Conservation (phyloP, 495 filamentous ascomycete species). For the Tuber calosporum region DNA sequence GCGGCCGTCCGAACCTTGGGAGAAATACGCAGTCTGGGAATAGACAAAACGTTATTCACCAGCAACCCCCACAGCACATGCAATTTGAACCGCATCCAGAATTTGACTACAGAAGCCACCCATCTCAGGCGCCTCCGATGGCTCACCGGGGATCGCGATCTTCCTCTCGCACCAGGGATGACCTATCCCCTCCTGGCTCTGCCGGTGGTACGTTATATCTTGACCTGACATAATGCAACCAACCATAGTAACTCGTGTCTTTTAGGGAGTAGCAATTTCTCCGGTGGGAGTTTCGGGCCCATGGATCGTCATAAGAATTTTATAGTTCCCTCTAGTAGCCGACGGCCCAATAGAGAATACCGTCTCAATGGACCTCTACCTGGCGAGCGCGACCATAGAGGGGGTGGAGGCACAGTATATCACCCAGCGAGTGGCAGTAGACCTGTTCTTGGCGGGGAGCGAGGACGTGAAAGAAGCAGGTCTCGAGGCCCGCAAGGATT, state of each 20-base stretch:
- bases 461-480: conserved; percentile 28
- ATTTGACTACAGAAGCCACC: conserved; percentile 23
- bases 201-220: conserved; percentile 20
- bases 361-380: conserved; percentile 27
- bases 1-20: conserved; percentile 10
- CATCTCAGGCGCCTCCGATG: conserved; percentile 15
- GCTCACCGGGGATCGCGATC: conserved; percentile 26
- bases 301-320: conserved; percentile 26
- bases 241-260: conserved; percentile 18
- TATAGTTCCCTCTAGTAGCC: conserved; percentile 23
- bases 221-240: neutral
- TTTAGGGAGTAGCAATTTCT: conserved; percentile 35
- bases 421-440: conserved; percentile 23
- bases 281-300: conserved; percentile 27
- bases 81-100: conserved; percentile 23
- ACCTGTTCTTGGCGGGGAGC: conserved; percentile 32
- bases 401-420: conserved; percentile 31
- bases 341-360: conserved; percentile 22
- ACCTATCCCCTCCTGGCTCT: conserved; percentile 27
- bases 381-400: conserved; percentile 18
- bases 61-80: conserved; percentile 18
- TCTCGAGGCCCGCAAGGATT: conserved; percentile 32
- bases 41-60: conserved; percentile 35
- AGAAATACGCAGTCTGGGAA: conserved; percentile 17
- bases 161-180: conserved; percentile 32